phyloP scores from a whole-genome alignment of 768 basidiomycete species.

The Thelephora aurantiotincta region DNA sequence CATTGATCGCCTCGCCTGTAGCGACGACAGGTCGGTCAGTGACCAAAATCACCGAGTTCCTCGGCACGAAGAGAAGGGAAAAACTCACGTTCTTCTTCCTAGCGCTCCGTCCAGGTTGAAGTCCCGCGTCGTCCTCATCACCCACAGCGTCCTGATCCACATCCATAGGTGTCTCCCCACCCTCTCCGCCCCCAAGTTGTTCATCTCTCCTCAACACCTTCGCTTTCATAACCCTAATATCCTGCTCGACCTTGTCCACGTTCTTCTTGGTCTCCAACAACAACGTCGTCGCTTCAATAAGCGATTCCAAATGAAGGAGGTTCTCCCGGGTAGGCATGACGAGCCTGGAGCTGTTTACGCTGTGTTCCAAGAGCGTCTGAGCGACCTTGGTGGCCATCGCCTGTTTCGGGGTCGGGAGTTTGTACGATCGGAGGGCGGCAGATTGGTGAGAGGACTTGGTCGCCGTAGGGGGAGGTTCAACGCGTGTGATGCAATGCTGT shows the following conservation, averaged over 20 bases:
- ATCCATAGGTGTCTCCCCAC: constrained; percentile 33
- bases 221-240: constrained; percentile 57
- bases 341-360: constrained; percentile 55
- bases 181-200: constrained; percentile 23
- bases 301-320: constrained; percentile 51
- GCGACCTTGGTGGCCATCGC: constrained; percentile 63
- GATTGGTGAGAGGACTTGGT: constrained; percentile 72
- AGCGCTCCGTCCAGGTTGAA: constrained; percentile 30
- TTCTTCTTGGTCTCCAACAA: constrained; percentile 84
- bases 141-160: constrained; percentile 28
- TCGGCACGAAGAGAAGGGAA: neutral
- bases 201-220: constrained; percentile 40
- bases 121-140: constrained; percentile 25
- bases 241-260: constrained; percentile 77
- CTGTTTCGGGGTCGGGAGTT: constrained; percentile 68
- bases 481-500: constrained; percentile 59
- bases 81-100: constrained; percentile 33
- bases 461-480: constrained; percentile 36
- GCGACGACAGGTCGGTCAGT: constrained; percentile 2
- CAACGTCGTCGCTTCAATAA: constrained; percentile 56
- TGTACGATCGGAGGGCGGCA: constrained; percentile 77
- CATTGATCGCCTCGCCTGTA: constrained; percentile 46
- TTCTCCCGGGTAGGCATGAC: constrained; percentile 93
- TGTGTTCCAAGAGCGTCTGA: constrained; percentile 64
- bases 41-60: neutral